A percentile compares a stretch with the other conserved stretches of the same genome.
Conservation (phyloP, 192 early-diverging fungal species). For the Globomyces pollinis-pini region DNA sequence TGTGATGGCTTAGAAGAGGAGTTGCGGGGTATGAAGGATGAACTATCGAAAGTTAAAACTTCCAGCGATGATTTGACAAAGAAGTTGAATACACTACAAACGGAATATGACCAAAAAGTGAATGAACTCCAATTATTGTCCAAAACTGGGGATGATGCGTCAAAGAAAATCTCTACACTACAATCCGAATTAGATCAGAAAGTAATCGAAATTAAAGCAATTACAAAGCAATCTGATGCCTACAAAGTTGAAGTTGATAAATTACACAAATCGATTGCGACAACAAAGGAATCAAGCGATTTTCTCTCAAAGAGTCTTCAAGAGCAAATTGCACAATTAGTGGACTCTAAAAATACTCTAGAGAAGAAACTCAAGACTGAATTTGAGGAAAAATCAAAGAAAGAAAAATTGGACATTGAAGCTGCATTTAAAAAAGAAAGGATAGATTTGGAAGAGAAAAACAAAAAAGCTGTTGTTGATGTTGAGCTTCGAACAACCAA, state of each 20-base stretch:
- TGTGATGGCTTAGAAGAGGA: no score
- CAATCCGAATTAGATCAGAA: background rate
- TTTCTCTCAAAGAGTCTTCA: slow-evolving; percentile 12
- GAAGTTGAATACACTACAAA: background rate
- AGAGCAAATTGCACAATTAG: slow-evolving; percentile 20
- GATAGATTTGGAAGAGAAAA: slow-evolving; percentile 33
- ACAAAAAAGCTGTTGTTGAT: slow-evolving; percentile 21
- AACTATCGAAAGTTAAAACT: background rate
- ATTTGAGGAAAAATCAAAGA: slow-evolving; percentile 8
- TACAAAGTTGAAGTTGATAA: slow-evolving; percentile 10
- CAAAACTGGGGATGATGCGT: background rate
- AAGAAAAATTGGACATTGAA: slow-evolving; percentile 12
- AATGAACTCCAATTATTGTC: background rate
- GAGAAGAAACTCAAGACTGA: slow-evolving; percentile 10
- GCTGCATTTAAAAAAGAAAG: slow-evolving; percentile 25
- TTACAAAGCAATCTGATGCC: background rate
- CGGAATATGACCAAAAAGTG: no score
- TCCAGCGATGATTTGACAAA: background rate
- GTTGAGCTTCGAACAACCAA: slow-evolving; percentile 13
- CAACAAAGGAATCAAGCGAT: slow-evolving; percentile 12
- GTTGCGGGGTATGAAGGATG: background rate
- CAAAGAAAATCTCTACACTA: background rate
- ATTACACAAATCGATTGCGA: slow-evolving; percentile 3
- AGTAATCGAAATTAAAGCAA: background rate
- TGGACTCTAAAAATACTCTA: slow-evolving; percentile 9